Conservation (phyloP, 164 flowering plant genomes). For the Nelumbo lutea region DNA sequence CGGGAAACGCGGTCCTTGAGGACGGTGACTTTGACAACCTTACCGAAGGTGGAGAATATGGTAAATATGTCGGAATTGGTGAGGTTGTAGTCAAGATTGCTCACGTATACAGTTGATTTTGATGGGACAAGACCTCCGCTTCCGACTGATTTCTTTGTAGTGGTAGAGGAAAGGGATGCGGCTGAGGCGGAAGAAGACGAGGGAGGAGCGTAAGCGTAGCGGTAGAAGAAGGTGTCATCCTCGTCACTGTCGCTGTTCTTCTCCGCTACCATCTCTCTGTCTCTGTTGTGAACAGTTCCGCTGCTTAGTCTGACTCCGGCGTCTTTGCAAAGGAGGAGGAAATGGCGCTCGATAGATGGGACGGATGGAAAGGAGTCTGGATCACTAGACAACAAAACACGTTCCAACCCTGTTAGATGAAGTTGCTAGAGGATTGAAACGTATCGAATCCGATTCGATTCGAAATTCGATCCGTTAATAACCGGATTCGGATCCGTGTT, state of each 20-base stretch:
- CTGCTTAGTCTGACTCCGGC: no score
- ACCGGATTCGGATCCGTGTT: no score
- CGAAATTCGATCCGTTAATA: no score
- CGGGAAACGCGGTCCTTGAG: slow-evolving; percentile 69
- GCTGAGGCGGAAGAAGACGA: slow-evolving; percentile 23
- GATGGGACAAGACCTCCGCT: slow-evolving; percentile 89
- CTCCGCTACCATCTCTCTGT: slow-evolving; percentile 15
- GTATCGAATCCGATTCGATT: no score
- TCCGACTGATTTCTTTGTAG: slow-evolving; percentile 26
- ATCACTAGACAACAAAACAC: no score
- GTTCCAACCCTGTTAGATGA: no score
- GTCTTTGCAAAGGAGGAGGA: no score
- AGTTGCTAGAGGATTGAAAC: no score
- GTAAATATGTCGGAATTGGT: slow-evolving; percentile 94
- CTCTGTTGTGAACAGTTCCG: not conserved
- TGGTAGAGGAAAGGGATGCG: not conserved
- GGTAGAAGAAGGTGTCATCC: slow-evolving; percentile 71
- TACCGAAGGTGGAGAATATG: slow-evolving; percentile 94
- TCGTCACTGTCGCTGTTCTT: slow-evolving; percentile 42
- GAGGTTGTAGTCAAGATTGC: slow-evolving; percentile 72
- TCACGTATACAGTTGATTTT: slow-evolving; percentile 84
- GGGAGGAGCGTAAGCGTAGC: slow-evolving; percentile 45
- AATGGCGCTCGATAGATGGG: no score
- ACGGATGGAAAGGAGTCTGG: no score
- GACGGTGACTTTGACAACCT: slow-evolving; percentile 80